phyloP scores from a whole-genome alignment of 305 asterid species.

The Fraxinus platypoda region DNA sequence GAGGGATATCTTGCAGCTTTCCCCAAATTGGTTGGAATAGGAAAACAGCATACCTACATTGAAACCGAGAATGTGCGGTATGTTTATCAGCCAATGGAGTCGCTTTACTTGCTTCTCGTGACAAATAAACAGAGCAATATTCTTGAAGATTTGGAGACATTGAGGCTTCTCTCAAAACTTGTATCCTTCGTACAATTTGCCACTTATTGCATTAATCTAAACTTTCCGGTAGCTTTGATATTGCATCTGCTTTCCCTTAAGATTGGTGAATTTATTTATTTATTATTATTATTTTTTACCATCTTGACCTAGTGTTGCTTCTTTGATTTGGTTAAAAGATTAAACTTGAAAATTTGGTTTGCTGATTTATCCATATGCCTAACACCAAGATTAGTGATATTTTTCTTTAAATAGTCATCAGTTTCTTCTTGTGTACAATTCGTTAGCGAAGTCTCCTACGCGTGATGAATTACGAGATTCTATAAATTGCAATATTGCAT shows the following conservation, averaged over 20 bases:
- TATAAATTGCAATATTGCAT: background rate
- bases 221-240: background rate
- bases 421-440: background rate
- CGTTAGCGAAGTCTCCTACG: background rate
- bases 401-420: background rate
- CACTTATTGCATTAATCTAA: background rate
- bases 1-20: conserved; percentile 86
- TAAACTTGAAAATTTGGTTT: background rate
- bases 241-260: background rate
- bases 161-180: conserved; percentile 72
- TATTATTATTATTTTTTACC: background rate
- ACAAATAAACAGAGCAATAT: conserved; percentile 80
- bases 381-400: background rate
- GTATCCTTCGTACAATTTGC: conserved; percentile 46
- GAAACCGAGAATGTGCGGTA: conserved; percentile 86
- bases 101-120: conserved; percentile 70
- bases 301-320: background rate
- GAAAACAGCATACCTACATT: conserved; percentile 73
- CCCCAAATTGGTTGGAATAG: conserved; percentile 75
- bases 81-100: conserved; percentile 73
- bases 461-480: background rate
- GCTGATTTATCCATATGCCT: background rate
- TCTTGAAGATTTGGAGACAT: conserved; percentile 76
- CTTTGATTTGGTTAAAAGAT: background rate
- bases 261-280: background rate